Evolutionary conservation across 257 asterid species (phyloP).

Genomic region (Jaltomata sinuosa): DNA sequence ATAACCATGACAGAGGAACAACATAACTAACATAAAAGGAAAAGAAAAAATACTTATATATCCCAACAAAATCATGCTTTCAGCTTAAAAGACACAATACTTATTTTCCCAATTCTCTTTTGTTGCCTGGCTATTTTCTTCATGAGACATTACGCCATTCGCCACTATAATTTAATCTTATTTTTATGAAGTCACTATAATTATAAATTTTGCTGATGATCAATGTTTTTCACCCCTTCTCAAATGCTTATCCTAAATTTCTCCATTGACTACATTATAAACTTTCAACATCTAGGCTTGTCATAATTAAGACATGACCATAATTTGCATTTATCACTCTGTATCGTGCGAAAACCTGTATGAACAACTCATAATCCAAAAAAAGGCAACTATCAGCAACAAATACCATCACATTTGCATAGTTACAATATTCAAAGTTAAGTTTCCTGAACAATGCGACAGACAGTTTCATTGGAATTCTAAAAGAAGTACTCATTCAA

Average conservation of each 20-base stretch:
- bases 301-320: not conserved
- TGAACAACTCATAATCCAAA: not conserved
- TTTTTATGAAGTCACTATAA: not conserved
- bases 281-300: not conserved
- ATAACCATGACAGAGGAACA: not conserved
- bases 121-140: not conserved
- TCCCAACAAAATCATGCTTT: slow-evolving; percentile 10
- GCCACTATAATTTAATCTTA: not conserved
- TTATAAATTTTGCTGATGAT: not conserved
- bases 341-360: not conserved
- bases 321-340: not conserved
- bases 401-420: too few species aligned
- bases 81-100: slow-evolving; percentile 1
- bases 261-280: not conserved
- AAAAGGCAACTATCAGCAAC: not conserved
- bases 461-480: not conserved
- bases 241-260: not conserved
- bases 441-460: not conserved
- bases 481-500: not conserved
- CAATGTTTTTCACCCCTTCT: not conserved
- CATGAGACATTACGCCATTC: not conserved
- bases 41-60: not conserved
- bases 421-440: not conserved
- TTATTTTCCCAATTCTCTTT: slow-evolving; percentile 5
- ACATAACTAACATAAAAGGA: not conserved